Evolutionary conservation across 768 basidiomycete species (phyloP), one percentile per base, ranked within the genome.

Genomic region (Pulveroboletus sp.): DNA sequence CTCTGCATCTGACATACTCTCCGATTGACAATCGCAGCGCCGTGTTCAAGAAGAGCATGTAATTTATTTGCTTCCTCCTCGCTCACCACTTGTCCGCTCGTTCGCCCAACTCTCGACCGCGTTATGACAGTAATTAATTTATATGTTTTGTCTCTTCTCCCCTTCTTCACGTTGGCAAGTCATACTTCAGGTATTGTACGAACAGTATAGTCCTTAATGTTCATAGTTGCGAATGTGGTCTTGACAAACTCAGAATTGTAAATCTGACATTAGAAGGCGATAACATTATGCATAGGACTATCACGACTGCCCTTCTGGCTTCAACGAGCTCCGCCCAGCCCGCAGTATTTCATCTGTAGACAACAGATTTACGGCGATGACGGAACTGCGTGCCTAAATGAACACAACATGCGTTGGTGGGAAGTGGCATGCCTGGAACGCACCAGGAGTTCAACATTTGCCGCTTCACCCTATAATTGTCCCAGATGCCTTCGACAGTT

Each of bases 391-490:
- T 42, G 51, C 41, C 55, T 64, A 55, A 64, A 67, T 51, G 53
- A 62, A 37, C 55, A 55, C 57, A 45, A 60, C 51, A 56, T 46
- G 49, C 51, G 56, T 47, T 52, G 47, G 45, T 46, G 55, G 47
- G 30, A 31, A 53, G 7, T 45, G 37, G 49, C 22, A 36, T 47
- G 51, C 23, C 43, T 29, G 12, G 34, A 23, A 73, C 83, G 65
- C 59, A 93, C 93, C 90, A 91, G 63, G 93, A 95, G 65, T 97
- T 94, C 39, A 99, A 72, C 93, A 99, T 96, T 67, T 99, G 96
- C 53, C 95, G 78, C 76, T 99, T 99, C 53, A 99, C 96, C 57
- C 96, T 78, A 66, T 96, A 98, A 72, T 97, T 98, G 67, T 99
- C 96, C 94, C 94, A 99, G 23, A 99, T 85, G 31, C 96, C 96